phyloP scores from a whole-genome alignment of 2,329 filamentous ascomycete species.

The Trichoderma arundinaceum region DNA sequence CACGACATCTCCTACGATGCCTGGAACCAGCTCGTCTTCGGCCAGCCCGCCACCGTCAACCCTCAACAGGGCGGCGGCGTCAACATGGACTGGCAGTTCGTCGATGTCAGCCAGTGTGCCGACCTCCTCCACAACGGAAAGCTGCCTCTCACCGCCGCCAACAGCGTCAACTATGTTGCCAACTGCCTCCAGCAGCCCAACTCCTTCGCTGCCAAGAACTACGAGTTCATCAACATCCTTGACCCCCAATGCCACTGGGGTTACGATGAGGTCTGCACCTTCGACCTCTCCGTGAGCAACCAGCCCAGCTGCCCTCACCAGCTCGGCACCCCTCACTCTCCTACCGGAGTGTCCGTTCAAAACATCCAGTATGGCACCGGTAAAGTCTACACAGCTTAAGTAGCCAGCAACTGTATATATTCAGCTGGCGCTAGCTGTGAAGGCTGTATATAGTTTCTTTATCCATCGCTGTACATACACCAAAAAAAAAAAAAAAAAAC shows the following conservation, averaged over 20 bases:
- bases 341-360: slow-evolving; percentile 49
- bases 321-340: slow-evolving; percentile 45
- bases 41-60: slow-evolving; percentile 52
- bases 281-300: slow-evolving; percentile 56
- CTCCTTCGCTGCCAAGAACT: slow-evolving; percentile 60
- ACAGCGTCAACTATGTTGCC: slow-evolving; percentile 61
- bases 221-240: slow-evolving; percentile 59
- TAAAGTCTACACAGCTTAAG: slow-evolving; percentile 37
- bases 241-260: slow-evolving; percentile 58
- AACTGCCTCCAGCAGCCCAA: slow-evolving; percentile 52
- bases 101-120: slow-evolving; percentile 55
- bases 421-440: not conserved
- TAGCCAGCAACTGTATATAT: slow-evolving; percentile 2
- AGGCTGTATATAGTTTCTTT: slow-evolving; percentile 1
- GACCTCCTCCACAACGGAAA: slow-evolving; percentile 56
- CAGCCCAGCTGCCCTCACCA: slow-evolving; percentile 57
- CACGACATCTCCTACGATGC: slow-evolving; percentile 66
- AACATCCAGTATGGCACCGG: slow-evolving; percentile 61
- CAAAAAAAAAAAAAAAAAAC: not conserved
- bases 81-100: slow-evolving; percentile 56
- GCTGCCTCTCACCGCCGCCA: slow-evolving; percentile 60
- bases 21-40: slow-evolving; percentile 63
- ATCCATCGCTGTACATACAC: not conserved
- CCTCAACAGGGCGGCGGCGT: slow-evolving; percentile 58
- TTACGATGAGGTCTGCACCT: slow-evolving; percentile 56